These are phyloP conservation scores for Madurella mycetomatis DNA, from an alignment of 2,329 filamentous ascomycete genomes.

Conservation along the genomic window DNA sequence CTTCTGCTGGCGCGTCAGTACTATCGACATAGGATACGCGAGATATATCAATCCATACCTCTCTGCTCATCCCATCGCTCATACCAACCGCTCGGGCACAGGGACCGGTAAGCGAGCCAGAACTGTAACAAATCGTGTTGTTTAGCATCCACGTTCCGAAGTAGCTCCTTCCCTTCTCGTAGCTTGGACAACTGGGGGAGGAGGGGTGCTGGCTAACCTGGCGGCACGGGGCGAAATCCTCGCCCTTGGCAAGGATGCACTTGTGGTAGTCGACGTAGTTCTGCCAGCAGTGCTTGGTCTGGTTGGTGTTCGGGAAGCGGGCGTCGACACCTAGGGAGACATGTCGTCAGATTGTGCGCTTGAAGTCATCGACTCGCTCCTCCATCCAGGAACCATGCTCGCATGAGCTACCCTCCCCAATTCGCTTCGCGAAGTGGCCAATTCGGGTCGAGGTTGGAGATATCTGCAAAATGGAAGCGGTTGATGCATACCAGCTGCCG, in stretches of 20 bases:
- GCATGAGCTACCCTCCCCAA: slow-evolving; percentile 3
- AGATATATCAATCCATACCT: slow-evolving; percentile 47
- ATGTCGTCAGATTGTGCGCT: slow-evolving; percentile 27
- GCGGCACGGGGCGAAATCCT: slow-evolving; percentile 94
- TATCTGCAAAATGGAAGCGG: not conserved
- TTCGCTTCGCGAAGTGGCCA: slow-evolving; percentile 7
- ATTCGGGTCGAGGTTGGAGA: slow-evolving; percentile 5
- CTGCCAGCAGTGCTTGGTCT: slow-evolving; percentile 99
- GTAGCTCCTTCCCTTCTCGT: not conserved
- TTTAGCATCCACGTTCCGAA: slow-evolving; percentile 20
- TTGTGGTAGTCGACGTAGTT: slow-evolving; percentile 99
- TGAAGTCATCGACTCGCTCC: slow-evolving; percentile 24
- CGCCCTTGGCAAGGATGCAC: slow-evolving; percentile 96
- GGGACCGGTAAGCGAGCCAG: slow-evolving; percentile 90
- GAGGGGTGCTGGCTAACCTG: slow-evolving; percentile 59
- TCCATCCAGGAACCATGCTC: not conserved
- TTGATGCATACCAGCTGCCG: slow-evolving; percentile 26
- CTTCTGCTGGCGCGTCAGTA: slow-evolving; percentile 43
- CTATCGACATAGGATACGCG: not conserved
- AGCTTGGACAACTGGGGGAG: not conserved
- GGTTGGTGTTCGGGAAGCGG: slow-evolving; percentile 97
- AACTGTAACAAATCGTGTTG: slow-evolving; percentile 57
- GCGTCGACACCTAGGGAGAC: slow-evolving; percentile 84
- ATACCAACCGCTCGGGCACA: slow-evolving; percentile 94
- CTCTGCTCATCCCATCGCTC: slow-evolving; percentile 96